Evolutionary conservation across 805 yeast species (phyloP), one percentile per base, ranked within the genome.

Genomic region (Saccharomycopsis javanensis): DNA sequence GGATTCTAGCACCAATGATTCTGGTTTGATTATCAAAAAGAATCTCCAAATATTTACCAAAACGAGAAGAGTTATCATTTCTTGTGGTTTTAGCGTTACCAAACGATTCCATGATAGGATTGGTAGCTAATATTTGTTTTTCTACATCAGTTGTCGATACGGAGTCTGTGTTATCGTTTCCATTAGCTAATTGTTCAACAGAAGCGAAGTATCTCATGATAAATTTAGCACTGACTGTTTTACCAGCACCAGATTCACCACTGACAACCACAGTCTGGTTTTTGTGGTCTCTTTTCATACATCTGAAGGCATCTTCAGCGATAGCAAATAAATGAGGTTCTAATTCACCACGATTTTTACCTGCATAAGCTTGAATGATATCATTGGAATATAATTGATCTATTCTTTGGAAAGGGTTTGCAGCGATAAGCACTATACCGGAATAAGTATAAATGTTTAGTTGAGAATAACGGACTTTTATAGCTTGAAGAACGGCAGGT

Each of bases 161-260:
- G 63, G 72, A 74, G 54, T 69, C 72, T n/a, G 69, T 69, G 58
- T 64, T 67, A 51, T 65, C 67, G 55, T 64, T 67, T 16, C 71
- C 60, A 54, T 66, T 66, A 59, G 74, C 77, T 33, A 15, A 30
- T 6, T 59, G 45, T 67, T 92, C 97, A 15, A 92, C 97, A 16
- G 96, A 84, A 3, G 98, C 98, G 70, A 92, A 91, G 71, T 91
- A 92, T 70, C 98, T 82, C 98, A 92, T 92, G 63, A 92, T 92
- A 71, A 88, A 92, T 69, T 92, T 92, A 42, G 99, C 99, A 61
- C 94, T 84, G 46, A 92, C 98, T 4, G 98, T 94, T 67, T 92
- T 94, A 71, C 99, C 99, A 30, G 99, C 98, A 71, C 99, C 99
- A 5, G 96, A 88, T 72, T 92, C 99, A 72, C 99, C 99, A 64